Percentiles rank a stretch among this genome's conserved stretches.
Conservation (phyloP, 176 grass and related monocot species). For the Eragrostis curvula region DNA sequence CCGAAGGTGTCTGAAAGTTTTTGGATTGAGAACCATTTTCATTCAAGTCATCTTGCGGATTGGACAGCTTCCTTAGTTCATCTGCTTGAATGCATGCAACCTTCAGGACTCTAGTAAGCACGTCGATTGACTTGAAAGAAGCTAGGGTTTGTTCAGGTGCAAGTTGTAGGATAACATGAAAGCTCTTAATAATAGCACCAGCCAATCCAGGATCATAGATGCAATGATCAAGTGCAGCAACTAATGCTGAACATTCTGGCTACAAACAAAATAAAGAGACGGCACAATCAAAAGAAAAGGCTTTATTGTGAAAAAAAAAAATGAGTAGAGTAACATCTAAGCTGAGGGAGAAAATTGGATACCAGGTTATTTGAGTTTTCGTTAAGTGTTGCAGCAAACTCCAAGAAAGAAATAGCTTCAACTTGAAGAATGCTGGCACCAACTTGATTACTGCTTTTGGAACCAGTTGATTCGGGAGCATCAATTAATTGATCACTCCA, state of each 20-base stretch:
- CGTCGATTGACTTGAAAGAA: slow-evolving; percentile 82
- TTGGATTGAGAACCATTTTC: slow-evolving; percentile 51
- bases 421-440: slow-evolving; percentile 74
- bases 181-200: slow-evolving; percentile 80
- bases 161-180: slow-evolving; percentile 84
- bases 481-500: slow-evolving; percentile 42
- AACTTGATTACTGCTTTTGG: slow-evolving; percentile 44
- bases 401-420: slow-evolving; percentile 98
- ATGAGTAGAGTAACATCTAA: slow-evolving; percentile 19
- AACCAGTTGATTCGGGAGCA: slow-evolving; percentile 35
- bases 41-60: slow-evolving; percentile 39
- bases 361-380: slow-evolving; percentile 94
- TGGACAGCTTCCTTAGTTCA: slow-evolving; percentile 64
- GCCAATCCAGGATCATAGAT: slow-evolving; percentile 68
- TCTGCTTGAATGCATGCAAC: slow-evolving; percentile 79
- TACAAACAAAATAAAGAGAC: slow-evolving; percentile 65
- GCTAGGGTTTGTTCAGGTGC: slow-evolving; percentile 74
- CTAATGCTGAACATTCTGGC: slow-evolving; percentile 85
- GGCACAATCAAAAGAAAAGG: slow-evolving; percentile 28
- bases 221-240: slow-evolving; percentile 72
- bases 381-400: slow-evolving; percentile 87
- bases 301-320: slow-evolving; percentile 18
- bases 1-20: slow-evolving; percentile 37
- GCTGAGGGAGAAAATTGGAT: slow-evolving; percentile 36
- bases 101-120: slow-evolving; percentile 73